These are phyloP conservation scores for Cicer yamashitae DNA, from an alignment of 306 rosid species.

Conservation along the genomic window DNA sequence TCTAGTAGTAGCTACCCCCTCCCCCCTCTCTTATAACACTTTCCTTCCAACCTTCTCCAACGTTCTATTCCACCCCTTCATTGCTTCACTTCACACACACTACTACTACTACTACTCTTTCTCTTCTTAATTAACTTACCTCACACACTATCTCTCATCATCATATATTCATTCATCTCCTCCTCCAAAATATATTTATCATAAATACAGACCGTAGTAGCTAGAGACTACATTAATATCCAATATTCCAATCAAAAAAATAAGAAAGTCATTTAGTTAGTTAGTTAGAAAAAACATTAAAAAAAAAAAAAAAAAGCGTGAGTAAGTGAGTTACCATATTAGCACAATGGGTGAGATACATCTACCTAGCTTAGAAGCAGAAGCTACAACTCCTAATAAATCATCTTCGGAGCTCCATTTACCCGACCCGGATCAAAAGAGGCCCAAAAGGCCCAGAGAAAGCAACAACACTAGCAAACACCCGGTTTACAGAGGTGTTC, in stretches of 20 bases:
- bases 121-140: neutral
- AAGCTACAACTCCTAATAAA: neutral
- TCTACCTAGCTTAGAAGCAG: conserved; percentile 43
- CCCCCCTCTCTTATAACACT: neutral
- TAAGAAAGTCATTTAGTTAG: neutral
- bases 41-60: neutral
- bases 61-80: neutral
- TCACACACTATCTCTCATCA: neutral
- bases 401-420: neutral
- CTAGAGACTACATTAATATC: neutral
- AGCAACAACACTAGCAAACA: conserved; percentile 53
- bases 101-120: neutral
- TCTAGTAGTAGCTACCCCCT: neutral
- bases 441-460: conserved; percentile 55
- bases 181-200: too few species aligned
- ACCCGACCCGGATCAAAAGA: conserved; percentile 47
- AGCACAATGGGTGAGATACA: conserved; percentile 51
- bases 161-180: neutral
- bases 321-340: too few species aligned
- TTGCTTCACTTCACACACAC: neutral
- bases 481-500: conserved; percentile 87
- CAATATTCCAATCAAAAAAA: neutral
- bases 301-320: too few species aligned
- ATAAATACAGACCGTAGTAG: too few species aligned
- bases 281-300: neutral